These are phyloP conservation scores for Eremochloa ophiuroides DNA, from an alignment of 176 grass and related monocot genomes.

Conservation along the genomic window DNA sequence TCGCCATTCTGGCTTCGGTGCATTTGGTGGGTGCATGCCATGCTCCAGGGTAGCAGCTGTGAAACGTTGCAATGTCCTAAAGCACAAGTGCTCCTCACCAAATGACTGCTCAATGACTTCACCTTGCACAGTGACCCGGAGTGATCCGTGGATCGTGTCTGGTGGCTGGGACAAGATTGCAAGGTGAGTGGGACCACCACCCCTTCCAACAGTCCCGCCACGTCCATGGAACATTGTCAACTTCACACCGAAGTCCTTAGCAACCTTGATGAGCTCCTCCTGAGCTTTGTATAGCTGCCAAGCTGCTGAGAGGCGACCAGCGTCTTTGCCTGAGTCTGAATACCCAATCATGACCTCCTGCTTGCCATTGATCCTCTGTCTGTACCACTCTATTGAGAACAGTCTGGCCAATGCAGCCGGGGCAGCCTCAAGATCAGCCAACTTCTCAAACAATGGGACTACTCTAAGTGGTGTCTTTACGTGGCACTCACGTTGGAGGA, in stretches of 20 bases:
- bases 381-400: constrained; percentile 73
- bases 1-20: constrained; percentile 73
- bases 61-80: constrained; percentile 77
- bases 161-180: constrained; percentile 83
- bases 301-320: constrained; percentile 71
- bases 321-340: constrained; percentile 83
- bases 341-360: constrained; percentile 92
- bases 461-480: constrained; percentile 74
- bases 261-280: constrained; percentile 76
- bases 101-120: constrained; percentile 84
- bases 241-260: constrained; percentile 71
- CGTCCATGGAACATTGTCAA: constrained; percentile 84
- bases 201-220: constrained; percentile 83
- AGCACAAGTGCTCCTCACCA: constrained; percentile 82
- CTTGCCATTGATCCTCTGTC: constrained; percentile 59
- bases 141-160: constrained; percentile 69
- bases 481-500: constrained; percentile 70
- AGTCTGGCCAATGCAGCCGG: constrained; percentile 60
- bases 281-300: constrained; percentile 87
- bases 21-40: constrained; percentile 66
- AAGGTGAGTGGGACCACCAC: constrained; percentile 81
- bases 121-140: constrained; percentile 74
- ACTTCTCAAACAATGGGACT: constrained; percentile 75
- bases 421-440: constrained; percentile 68
- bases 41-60: constrained; percentile 82